Percentiles rank a stretch among this genome's conserved stretches.
Conservation (phyloP, 2,329 filamentous ascomycete genomes). For the Colletotrichum salicis region DNA sequence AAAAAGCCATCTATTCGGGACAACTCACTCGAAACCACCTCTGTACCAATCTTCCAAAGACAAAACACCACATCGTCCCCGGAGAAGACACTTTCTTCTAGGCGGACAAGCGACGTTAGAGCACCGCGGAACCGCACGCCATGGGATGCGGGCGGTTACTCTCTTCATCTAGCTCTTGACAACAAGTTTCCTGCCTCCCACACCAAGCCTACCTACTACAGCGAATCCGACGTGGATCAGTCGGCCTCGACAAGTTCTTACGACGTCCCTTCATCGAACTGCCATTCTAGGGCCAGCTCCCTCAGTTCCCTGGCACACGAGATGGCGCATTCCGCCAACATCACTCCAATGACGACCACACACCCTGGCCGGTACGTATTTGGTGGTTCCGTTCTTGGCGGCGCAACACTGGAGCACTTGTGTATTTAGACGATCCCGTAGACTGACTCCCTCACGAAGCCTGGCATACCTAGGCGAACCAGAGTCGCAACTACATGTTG, state of each 20-base stretch:
- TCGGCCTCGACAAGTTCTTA: constrained; percentile 39
- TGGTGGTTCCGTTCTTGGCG: background rate
- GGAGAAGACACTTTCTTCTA: constrained; percentile 33
- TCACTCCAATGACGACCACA: constrained; percentile 39
- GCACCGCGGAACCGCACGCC: constrained; percentile 52
- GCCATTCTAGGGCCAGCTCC: constrained; percentile 46
- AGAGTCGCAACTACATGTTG: constrained; percentile 12
- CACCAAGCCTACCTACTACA: constrained; percentile 37
- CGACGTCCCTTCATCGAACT: constrained; percentile 37
- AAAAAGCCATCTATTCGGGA: constrained; percentile 34
- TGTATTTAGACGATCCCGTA: background rate
- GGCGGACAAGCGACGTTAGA: constrained; percentile 33
- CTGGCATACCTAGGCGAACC: constrained; percentile 12
- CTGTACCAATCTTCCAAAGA: constrained; percentile 19
- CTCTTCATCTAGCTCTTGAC: constrained; percentile 55
- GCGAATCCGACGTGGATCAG: constrained; percentile 38
- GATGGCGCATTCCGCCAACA: constrained; percentile 36
- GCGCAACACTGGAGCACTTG: background rate
- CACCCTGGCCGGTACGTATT: constrained; percentile 41
- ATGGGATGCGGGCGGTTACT: constrained; percentile 63
- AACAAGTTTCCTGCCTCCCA: constrained; percentile 44
- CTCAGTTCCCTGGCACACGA: constrained; percentile 42
- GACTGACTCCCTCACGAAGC: constrained; percentile 9
- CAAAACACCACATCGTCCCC: constrained; percentile 23
- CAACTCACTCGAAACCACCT: constrained; percentile 27